Conservation (phyloP, 176 grass and related monocot genomes). For the Guadua angustifolia region DNA sequence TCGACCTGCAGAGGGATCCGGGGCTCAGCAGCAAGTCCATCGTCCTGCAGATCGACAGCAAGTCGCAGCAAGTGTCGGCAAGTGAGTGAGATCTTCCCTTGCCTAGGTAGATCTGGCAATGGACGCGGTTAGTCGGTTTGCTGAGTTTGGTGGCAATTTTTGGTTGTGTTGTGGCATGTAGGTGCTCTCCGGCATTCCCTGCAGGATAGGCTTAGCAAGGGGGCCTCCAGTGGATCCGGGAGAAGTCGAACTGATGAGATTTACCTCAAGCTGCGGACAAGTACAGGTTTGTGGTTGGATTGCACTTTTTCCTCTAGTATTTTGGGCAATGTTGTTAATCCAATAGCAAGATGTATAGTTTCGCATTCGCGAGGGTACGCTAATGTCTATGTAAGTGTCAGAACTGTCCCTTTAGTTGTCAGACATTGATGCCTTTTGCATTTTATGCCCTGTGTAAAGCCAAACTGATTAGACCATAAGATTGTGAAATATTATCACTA, state of each 20-base stretch:
- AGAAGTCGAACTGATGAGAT: conserved; percentile 68
- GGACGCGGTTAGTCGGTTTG: conserved; percentile 34
- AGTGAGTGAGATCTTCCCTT: conserved; percentile 72
- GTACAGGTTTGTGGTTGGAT: conserved; percentile 67
- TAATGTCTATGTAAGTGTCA: not conserved
- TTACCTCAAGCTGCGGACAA: conserved; percentile 80
- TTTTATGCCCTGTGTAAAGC: conserved; percentile 1
- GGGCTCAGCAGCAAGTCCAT: conserved; percentile 88
- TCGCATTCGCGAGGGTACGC: not conserved
- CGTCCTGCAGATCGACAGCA: conserved; percentile 89
- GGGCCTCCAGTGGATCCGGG: conserved; percentile 61
- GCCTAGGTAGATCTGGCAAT: conserved; percentile 38
- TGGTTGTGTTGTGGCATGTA: conserved; percentile 29
- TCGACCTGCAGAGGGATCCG: conserved; percentile 79
- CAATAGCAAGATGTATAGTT: conserved; percentile 2
- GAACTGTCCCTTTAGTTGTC: not conserved
- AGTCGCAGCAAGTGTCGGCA: conserved; percentile 98
- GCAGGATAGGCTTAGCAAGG: conserved; percentile 92
- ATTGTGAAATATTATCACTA: not conserved
- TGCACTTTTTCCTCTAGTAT: not conserved
- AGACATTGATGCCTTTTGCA: conserved; percentile 19
- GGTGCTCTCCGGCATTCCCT: conserved; percentile 94
- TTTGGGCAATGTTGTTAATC: conserved; percentile 36
- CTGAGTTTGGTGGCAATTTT: conserved; percentile 41
- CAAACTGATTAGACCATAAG: conserved; percentile 14